These are phyloP conservation scores for Beauveria rudraprayagi DNA, from an alignment of 2,329 filamentous ascomycete species.

Conservation along the genomic window DNA sequence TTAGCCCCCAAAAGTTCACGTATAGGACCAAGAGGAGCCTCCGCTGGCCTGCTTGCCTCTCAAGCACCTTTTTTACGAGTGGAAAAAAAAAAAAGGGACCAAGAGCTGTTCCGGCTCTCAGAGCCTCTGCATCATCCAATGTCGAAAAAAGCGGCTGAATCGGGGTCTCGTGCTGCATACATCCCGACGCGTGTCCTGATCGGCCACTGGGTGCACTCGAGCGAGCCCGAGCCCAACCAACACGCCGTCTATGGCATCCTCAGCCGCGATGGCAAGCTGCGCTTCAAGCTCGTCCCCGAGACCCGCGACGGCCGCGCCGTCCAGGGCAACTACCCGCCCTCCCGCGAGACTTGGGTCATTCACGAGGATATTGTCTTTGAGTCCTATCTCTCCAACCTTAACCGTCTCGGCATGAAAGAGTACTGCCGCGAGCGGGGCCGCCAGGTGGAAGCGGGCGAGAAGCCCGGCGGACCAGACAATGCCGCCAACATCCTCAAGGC, in stretches of 20 bases:
- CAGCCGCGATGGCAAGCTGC: constrained; percentile 11
- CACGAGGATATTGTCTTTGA: constrained; percentile 9
- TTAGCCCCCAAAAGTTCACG: constrained; percentile 4
- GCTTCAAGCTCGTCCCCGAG: constrained; percentile 11
- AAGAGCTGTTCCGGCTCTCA: neutral
- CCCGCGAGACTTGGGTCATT: constrained; percentile 10
- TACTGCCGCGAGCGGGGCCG: constrained; percentile 10
- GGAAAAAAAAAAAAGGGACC: neutral
- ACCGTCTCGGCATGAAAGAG: constrained; percentile 11
- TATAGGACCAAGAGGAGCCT: constrained; percentile 1
- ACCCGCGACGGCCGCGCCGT: constrained; percentile 8
- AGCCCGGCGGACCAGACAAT: neutral
- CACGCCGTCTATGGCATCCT: constrained; percentile 12
- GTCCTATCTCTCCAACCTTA: constrained; percentile 8
- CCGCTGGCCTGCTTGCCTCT: neutral
- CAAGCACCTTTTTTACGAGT: neutral
- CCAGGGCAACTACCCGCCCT: constrained; percentile 2
- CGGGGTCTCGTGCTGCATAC: neutral
- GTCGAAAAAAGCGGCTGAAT: neutral
- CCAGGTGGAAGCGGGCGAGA: constrained; percentile 4
- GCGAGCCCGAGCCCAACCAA: constrained; percentile 11
- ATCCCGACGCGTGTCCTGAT: constrained; percentile 4
- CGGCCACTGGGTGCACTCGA: constrained; percentile 10
- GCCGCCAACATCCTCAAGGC: constrained; percentile 11
- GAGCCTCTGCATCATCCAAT: neutral